Evolutionary conservation across 1,284 basidiomycete species (phyloP).

Genomic region (Irpex lacteus): DNA sequence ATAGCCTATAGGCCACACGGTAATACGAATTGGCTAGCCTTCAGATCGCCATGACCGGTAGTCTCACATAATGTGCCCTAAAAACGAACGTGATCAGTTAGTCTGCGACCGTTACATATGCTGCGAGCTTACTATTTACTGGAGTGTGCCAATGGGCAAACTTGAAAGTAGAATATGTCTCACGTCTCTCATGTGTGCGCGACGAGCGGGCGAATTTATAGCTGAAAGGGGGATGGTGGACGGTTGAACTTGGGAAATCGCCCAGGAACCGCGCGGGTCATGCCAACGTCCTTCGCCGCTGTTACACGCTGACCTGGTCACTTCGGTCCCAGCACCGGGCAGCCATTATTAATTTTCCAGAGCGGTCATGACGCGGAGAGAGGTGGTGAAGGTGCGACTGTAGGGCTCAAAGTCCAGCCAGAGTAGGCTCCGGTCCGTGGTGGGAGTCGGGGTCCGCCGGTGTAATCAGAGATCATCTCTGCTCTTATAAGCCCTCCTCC

Average conservation of each 20-base stretch:
- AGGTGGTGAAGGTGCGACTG: background rate
- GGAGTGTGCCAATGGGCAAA: background rate
- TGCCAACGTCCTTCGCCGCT: background rate
- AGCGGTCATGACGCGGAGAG: background rate
- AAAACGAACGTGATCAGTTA: background rate
- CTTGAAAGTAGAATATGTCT: background rate
- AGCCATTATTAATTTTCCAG: background rate
- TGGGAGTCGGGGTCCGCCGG: conserved; percentile 4
- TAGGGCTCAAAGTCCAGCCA: background rate
- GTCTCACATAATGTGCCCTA: background rate
- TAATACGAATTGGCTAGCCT: too few species aligned
- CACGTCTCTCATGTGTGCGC: background rate
- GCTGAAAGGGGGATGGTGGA: background rate
- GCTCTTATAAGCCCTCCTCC: conserved; percentile 16
- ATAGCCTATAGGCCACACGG: background rate
- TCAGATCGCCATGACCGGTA: background rate
- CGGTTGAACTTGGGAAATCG: background rate
- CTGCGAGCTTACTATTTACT: background rate
- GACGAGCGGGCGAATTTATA: background rate
- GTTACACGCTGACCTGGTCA: background rate
- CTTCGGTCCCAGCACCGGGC: too few species aligned
- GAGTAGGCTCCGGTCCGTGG: background rate
- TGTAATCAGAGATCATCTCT: conserved; percentile 7
- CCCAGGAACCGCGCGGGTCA: background rate
- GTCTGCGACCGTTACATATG: background rate